These are phyloP conservation scores for Exophiala spinifera DNA, from an alignment of 2,329 filamentous ascomycete species.

Conservation along the genomic window DNA sequence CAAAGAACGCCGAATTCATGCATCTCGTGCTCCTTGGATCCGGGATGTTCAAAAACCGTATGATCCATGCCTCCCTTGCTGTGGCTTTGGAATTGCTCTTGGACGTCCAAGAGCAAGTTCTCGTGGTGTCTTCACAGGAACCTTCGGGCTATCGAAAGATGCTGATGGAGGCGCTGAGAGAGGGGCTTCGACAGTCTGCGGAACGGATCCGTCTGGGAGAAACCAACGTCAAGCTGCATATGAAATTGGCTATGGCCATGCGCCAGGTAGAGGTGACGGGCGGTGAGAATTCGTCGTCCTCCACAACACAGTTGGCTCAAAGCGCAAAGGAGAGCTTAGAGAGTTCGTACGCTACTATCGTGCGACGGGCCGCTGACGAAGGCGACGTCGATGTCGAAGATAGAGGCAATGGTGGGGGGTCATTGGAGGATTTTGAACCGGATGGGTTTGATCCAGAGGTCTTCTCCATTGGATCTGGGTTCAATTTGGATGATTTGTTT, in stretches of 20 bases:
- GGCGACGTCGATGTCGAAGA: not conserved
- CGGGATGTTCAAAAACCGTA: slow-evolving; percentile 37
- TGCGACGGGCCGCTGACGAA: slow-evolving; percentile 3
- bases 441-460: slow-evolving; percentile 4
- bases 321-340: slow-evolving; percentile 14
- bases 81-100: slow-evolving; percentile 48
- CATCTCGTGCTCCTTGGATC: slow-evolving; percentile 34
- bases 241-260: slow-evolving; percentile 31
- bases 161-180: slow-evolving; percentile 25
- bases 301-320: slow-evolving; percentile 3
- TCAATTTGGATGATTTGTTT: slow-evolving; percentile 7
- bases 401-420: not conserved
- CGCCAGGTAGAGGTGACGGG: slow-evolving; percentile 24
- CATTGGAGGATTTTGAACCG: slow-evolving; percentile 2
- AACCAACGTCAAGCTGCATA: slow-evolving; percentile 34
- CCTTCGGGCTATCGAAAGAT: slow-evolving; percentile 10
- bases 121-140: slow-evolving; percentile 3
- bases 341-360: slow-evolving; percentile 6
- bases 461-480: not conserved
- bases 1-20: slow-evolving; percentile 26
- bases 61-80: slow-evolving; percentile 39
- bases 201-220: slow-evolving; percentile 32
- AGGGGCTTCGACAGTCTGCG: slow-evolving; percentile 26
- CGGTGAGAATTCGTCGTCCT: not conserved
- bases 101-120: slow-evolving; percentile 35